Evolutionary conservation across 179 eudicot genomes (phyloP).

Genomic region (Spergularia azorica): DNA sequence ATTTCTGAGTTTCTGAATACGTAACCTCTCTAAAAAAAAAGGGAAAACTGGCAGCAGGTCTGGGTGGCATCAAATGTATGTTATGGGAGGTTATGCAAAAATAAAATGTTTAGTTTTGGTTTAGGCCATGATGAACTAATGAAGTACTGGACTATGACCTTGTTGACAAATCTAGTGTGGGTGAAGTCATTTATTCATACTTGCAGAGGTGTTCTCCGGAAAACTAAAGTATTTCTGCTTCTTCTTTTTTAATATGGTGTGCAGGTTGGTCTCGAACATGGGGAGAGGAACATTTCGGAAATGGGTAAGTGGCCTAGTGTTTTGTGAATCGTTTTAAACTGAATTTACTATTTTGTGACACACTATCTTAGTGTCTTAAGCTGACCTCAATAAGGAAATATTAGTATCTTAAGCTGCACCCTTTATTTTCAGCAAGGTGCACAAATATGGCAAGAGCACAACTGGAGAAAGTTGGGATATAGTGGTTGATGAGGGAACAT

Average conservation of each 20-base stretch:
- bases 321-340: not conserved
- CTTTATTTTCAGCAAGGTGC: conserved; percentile 68
- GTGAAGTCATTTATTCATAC: not conserved
- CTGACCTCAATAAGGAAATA: too few relatives aligned
- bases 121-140: not conserved
- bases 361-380: not conserved
- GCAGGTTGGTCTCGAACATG: conserved; percentile 98
- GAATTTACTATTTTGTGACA: not conserved
- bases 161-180: not conserved
- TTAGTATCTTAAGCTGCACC: not conserved
- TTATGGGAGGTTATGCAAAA: not conserved
- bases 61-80: not conserved
- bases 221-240: not conserved
- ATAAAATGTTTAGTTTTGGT: not conserved
- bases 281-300: conserved; percentile 99
- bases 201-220: not conserved
- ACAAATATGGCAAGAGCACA: conserved; percentile 94
- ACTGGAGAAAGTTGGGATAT: conserved; percentile 97
- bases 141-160: not conserved
- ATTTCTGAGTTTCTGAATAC: not conserved
- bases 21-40: too few relatives aligned
- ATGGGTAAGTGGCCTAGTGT: conserved; percentile 52
- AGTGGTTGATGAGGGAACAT: conserved; percentile 87
- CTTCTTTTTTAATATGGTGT: conserved; percentile 9
- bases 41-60: not conserved